Base-by-base conservation (phyloP, 495 filamentous ascomycete genomes). In the Aspergillus diversus region DNA sequence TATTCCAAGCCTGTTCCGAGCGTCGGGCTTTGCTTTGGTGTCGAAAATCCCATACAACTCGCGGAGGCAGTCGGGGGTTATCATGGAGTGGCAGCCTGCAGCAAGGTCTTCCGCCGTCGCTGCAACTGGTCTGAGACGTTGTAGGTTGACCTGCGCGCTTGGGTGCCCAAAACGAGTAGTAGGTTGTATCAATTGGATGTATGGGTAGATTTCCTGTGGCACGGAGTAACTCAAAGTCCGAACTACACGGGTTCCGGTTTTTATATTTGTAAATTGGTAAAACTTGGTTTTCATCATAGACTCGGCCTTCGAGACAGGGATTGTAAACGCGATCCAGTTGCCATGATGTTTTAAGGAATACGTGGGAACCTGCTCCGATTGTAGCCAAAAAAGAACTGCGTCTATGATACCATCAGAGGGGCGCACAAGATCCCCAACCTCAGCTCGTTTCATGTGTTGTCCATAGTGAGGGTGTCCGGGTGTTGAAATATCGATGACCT, bases 391-490 rank as follows among this genome's bases (percentile, higher is more conserved):
- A 6, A 82, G 54, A 33, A 88, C 71, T 3, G 73, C 69, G 8
- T 72, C 59, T 12, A 76, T 69, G 5, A 80, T 77, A 7, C 77
- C 71, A n/a, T 70, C 63, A 1, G 70, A 73, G 3, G 87, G 84
- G 54, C 74, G 77, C 54, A 89, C 63, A 60, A 85, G 75, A 0
- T 75, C 72, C 53, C 75, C 75, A 53, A 87, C 70, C 63, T 86
- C 78, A 17, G 86, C 79, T n/a, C 81, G 78, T 56, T 79, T 83
- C 78, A 92, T 80, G 60, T 91, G 84, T 52, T 83, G 71, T 2
- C 90, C 89, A 70, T 91, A 91, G 5, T 71, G 76, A 4, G 78
- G 71, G 63, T 89, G 81, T 5, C 77, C 78, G 4, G 89, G 90
- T 4, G 84, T 86, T 16, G 87, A 87, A 34, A 92, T 77, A 8